Evolutionary conservation across 2,329 filamentous ascomycete genomes (phyloP), one percentile per base, ranked within the genome.

Genomic region (Thermothelomyces thermophilus): DNA sequence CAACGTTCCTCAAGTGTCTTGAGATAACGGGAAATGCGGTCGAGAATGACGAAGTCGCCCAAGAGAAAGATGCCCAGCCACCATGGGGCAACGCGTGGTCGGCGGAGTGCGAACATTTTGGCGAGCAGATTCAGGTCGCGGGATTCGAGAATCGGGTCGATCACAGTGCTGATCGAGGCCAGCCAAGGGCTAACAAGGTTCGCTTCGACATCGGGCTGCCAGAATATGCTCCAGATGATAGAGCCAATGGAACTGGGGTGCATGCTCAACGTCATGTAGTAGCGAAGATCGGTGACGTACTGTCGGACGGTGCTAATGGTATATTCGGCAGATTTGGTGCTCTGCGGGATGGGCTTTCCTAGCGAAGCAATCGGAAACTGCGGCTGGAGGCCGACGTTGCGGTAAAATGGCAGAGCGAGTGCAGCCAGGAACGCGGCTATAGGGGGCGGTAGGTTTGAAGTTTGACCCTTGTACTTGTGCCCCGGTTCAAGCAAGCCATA

Each of bases 121-220:
- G 44, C 44, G 10, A 46, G 35, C 11, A 36, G 35, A 9, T 8
- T 6, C 6, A 40, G 34, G 34, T 39, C 31, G 16, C 31, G 20
- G 16, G 41, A 45, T 26, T 36, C 42, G 5, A 45, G 33, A 11
- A 45, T 31, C 30, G 30, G 30, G 30, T 31, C 14, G 30, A 31
- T 31, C 30, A 14, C 30, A 31, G 30, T 10, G 30, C 9, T 11
- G 35, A 40, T 40, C 7, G 44, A 46, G 24, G 24, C 2, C 7
- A 46, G 44, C 24, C 28, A 46, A 20, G 44, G 44, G 35, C 44
- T 39, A n/a, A 46, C 44, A 6, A 46, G 44, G 17, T 40, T 40
- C 14, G 35, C 14, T n/a, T 31, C 17, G 44, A 46, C n/a, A 13
- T 22, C 17, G 10, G 35, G 44, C 8, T 46, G 44, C 35, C 26